These are phyloP conservation scores for Mucor ambiguus DNA, from an alignment of 371 early-diverging fungal genomes.

Conservation along the genomic window DNA sequence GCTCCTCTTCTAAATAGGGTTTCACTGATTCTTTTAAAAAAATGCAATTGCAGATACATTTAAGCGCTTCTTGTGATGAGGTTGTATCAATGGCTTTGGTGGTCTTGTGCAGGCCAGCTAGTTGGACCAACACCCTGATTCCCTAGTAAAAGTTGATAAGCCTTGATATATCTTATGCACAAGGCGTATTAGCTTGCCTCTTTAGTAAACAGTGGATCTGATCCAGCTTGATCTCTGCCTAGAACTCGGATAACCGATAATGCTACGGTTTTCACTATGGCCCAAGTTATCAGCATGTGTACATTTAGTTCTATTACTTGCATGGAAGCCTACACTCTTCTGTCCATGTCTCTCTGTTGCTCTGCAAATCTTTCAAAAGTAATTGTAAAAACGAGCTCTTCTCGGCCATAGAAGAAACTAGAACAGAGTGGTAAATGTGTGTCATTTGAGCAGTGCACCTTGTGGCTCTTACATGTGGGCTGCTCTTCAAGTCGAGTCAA, in stretches of 20 bases:
- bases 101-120: constrained; percentile 27
- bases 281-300: neutral
- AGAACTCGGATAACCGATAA: constrained; percentile 25
- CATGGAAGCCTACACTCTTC: constrained; percentile 5
- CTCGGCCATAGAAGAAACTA: constrained; percentile 15
- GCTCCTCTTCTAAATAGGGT: constrained; percentile 42
- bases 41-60: constrained; percentile 62
- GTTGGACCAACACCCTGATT: constrained; percentile 23
- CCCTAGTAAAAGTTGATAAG: constrained; percentile 23
- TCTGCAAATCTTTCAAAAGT: constrained; percentile 21
- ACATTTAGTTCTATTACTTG: neutral
- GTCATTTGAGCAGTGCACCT: too few relatives aligned
- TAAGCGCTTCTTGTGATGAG: constrained; percentile 52
- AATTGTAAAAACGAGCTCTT: constrained; percentile 15
- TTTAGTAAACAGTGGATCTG: constrained; percentile 29
- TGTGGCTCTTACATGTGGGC: neutral
- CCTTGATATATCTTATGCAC: neutral
- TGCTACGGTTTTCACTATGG: constrained; percentile 19
- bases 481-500: neutral
- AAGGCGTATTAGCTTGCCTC: constrained; percentile 11
- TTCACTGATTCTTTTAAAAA: constrained; percentile 49
- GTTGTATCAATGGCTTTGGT: constrained; percentile 24
- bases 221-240: constrained; percentile 27
- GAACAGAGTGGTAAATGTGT: too few relatives aligned
- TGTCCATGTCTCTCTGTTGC: constrained; percentile 6